A percentile compares a stretch with the other conserved stretches of the same genome.
These are phyloP conservation scores for Penicillium sp. DNA, from an alignment of 2,329 filamentous ascomycete genomes.

Conservation along the genomic window DNA sequence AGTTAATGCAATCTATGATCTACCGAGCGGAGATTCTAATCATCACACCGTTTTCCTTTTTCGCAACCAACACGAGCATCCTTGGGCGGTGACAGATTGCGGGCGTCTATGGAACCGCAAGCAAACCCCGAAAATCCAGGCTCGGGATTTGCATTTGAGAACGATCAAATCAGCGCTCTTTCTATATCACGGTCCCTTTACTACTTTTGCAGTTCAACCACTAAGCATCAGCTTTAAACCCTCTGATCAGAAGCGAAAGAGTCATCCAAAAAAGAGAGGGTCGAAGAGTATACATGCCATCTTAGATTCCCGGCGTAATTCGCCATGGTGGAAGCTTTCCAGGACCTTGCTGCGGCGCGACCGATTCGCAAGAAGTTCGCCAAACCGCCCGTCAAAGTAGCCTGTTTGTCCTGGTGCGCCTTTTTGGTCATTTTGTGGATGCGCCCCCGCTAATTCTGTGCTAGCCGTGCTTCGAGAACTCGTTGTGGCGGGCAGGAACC, in stretches of 20 bases:
- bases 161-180: conserved; percentile 31
- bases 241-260: background rate
- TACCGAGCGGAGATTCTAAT: background rate
- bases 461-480: conserved; percentile 41
- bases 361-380: conserved; percentile 42
- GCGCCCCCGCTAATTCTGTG: background rate
- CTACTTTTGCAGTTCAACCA: background rate
- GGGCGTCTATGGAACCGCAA: conserved; percentile 10
- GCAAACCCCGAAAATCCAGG: conserved; percentile 33
- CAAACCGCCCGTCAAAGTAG: conserved; percentile 44
- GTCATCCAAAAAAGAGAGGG: background rate
- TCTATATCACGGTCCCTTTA: conserved; percentile 30
- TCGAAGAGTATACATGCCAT: conserved; percentile 4
- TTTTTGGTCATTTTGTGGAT: background rate
- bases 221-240: background rate
- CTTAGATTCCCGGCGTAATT: conserved; percentile 16
- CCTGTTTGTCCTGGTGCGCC: conserved; percentile 41
- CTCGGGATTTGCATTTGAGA: conserved; percentile 33
- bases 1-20: too few relatives aligned
- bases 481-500: conserved; percentile 43
- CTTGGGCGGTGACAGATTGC: conserved; percentile 5
- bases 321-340: conserved; percentile 20
- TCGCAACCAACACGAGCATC: background rate
- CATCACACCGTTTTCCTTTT: background rate
- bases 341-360: conserved; percentile 22